phyloP scores from a whole-genome alignment of 108 stramenopile genomes.

The Skeletonema marinoi region DNA sequence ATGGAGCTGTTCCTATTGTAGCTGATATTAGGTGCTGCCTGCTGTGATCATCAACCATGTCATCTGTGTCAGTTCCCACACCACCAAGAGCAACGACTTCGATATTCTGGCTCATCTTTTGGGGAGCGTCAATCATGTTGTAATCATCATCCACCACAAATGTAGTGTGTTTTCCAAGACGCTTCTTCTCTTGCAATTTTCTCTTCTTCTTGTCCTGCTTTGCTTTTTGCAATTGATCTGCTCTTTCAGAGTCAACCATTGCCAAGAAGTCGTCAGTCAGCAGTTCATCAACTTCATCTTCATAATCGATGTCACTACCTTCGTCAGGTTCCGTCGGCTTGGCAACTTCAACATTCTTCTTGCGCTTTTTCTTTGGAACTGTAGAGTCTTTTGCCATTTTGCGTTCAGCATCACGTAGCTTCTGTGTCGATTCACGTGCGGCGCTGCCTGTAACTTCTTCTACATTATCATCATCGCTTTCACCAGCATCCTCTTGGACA shows the following conservation, averaged over 20 bases:
- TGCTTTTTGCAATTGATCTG: conserved; percentile 16
- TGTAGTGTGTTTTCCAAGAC: conserved; percentile 37
- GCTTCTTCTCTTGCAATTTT: conserved; percentile 23
- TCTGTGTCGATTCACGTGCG: conserved; percentile 42
- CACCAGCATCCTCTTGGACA: background rate
- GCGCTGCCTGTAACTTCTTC: conserved; percentile 39
- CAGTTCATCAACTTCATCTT: conserved; percentile 6
- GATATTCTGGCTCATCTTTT: conserved; percentile 25
- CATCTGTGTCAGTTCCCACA: background rate
- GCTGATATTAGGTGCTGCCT: conserved; percentile 29
- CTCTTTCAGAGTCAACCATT: conserved; percentile 42
- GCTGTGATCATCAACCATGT: conserved; percentile 2
- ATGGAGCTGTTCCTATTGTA: conserved; percentile 29
- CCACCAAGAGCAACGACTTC: conserved; percentile 37
- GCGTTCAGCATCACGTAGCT: conserved; percentile 36
- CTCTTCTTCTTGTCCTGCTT: conserved; percentile 32
- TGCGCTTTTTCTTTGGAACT: conserved; percentile 37
- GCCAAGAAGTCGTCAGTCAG: conserved; percentile 46
- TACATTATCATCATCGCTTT: conserved; percentile 29
- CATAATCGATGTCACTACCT: conserved; percentile 3
- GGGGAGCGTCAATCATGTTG: conserved; percentile 4
- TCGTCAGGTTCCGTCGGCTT: conserved; percentile 4
- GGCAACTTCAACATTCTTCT: conserved; percentile 15
- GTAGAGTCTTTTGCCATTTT: conserved; percentile 17
- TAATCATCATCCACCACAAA: conserved; percentile 36